These are phyloP conservation scores for Chloromonas sp. DNA, from an alignment of 163 green algal genomes.

Conservation along the genomic window DNA sequence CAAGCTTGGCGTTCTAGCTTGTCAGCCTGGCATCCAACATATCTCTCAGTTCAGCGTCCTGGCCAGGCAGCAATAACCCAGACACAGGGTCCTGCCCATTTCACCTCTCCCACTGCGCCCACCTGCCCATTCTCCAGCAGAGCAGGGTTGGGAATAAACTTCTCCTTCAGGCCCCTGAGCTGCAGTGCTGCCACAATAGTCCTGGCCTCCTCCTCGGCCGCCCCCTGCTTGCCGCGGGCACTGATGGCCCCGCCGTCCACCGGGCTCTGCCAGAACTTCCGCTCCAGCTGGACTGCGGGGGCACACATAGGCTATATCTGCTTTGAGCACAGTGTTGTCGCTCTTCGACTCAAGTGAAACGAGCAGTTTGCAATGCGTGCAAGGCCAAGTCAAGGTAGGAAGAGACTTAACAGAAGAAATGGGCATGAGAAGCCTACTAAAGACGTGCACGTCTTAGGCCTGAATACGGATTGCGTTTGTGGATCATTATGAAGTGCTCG, in stretches of 20 bases:
- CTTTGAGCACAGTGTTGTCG: too few species aligned
- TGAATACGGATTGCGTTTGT: not conserved
- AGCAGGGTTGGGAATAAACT: conserved; percentile 60
- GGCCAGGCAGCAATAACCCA: too few species aligned
- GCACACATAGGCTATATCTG: not conserved
- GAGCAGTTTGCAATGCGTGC: not conserved
- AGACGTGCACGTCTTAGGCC: not conserved
- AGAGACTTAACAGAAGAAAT: not conserved
- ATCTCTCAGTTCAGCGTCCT: too few species aligned
- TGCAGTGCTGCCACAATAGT: conserved; percentile 42
- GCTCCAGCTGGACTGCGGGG: conserved; percentile 61
- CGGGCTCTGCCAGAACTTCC: conserved; percentile 63
- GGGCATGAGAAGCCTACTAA: too few species aligned
- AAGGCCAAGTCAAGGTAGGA: not conserved
- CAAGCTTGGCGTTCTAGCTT: too few species aligned
- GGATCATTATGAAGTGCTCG: too few species aligned
- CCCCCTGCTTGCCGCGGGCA: conserved; percentile 52
- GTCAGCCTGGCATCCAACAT: too few species aligned
- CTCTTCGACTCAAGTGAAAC: not conserved
- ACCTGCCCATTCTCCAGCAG: conserved; percentile 64
- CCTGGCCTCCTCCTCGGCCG: conserved; percentile 47
- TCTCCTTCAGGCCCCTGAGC: conserved; percentile 63
- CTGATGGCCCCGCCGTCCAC: conserved; percentile 58
- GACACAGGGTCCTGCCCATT: too few species aligned
- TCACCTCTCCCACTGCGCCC: not conserved